Conservation (phyloP, 2,329 filamentous ascomycete genomes). For the Sphaerulina vaccinii region DNA sequence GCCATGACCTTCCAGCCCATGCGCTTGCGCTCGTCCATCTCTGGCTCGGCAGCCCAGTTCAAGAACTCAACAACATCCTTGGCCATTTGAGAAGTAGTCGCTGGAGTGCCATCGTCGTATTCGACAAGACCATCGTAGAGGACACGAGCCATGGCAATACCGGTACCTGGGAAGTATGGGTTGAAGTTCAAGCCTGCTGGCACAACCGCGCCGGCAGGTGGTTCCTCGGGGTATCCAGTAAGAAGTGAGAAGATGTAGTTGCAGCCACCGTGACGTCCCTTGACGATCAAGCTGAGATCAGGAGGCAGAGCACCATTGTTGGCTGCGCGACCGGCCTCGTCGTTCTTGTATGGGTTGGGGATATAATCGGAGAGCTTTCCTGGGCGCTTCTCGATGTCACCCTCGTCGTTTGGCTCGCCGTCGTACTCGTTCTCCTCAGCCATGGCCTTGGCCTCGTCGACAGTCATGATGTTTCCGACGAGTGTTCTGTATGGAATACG, state of each 20-base stretch:
- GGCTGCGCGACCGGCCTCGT: slow-evolving; percentile 94
- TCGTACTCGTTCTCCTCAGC: slow-evolving; percentile 99
- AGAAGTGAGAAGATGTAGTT: slow-evolving; percentile 97
- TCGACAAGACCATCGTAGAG: slow-evolving; percentile 96
- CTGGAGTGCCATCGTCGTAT: slow-evolving; percentile 94
- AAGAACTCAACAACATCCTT: slow-evolving; percentile 99
- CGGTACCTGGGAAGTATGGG: slow-evolving; percentile 98
- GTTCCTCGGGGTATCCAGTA: slow-evolving; percentile 96
- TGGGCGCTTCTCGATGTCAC: slow-evolving; percentile 96
- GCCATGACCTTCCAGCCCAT: slow-evolving; percentile 97
- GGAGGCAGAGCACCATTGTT: slow-evolving; percentile 98
- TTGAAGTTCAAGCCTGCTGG: slow-evolving; percentile 97
- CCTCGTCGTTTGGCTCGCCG: slow-evolving; percentile 94
- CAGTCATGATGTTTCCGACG: slow-evolving; percentile 88
- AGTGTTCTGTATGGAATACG: slow-evolving; percentile 91
- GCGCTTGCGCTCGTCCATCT: slow-evolving; percentile 99
- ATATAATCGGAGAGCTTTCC: slow-evolving; percentile 99
- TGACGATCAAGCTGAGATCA: slow-evolving; percentile 96
- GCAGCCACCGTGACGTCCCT: slow-evolving; percentile 95
- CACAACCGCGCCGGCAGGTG: slow-evolving; percentile 82
- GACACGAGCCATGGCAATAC: slow-evolving; percentile 98
- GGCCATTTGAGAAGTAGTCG: slow-evolving; percentile 97
- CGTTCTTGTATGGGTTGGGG: slow-evolving; percentile 94
- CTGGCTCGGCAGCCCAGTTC: slow-evolving; percentile 98
- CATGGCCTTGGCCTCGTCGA: slow-evolving; percentile 95